These are phyloP conservation scores for Ustilago lituana DNA, from an alignment of 1,284 basidiomycete genomes.

Conservation along the genomic window DNA sequence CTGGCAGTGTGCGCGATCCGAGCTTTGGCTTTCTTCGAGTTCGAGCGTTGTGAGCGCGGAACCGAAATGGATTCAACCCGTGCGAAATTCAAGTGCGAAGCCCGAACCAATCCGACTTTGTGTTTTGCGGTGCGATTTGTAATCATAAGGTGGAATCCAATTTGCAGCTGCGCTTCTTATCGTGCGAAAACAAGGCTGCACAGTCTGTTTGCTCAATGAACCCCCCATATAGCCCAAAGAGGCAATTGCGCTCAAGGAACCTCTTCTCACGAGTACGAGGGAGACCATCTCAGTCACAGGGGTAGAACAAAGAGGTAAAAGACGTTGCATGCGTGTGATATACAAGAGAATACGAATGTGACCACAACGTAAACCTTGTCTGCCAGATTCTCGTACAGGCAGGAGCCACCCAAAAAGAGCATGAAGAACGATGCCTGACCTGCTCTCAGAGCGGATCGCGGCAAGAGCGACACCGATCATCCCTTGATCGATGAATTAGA, in stretches of 20 bases:
- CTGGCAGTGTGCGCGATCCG: slow-evolving; percentile 2
- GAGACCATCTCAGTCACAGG: no score
- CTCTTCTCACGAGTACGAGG: no score
- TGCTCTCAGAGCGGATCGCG: neutral
- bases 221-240: no score
- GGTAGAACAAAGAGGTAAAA: neutral
- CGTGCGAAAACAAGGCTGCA: no score
- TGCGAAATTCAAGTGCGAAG: neutral
- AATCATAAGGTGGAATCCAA: no score
- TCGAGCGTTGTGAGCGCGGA: slow-evolving; percentile 9
- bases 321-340: slow-evolving; percentile 28
- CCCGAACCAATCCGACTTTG: slow-evolving; percentile 19
- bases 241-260: no score
- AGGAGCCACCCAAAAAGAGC: no score
- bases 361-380: no score
- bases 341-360: slow-evolving; percentile 1
- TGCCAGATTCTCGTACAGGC: no score
- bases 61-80: slow-evolving; percentile 7
- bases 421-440: neutral
- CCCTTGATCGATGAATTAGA: slow-evolving; percentile 35
- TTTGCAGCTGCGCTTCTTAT: no score
- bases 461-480: no score
- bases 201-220: no score
- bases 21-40: slow-evolving; percentile 20
- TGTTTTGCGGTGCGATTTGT: neutral